Evolutionary conservation across 2,329 filamentous ascomycete genomes (phyloP).

Genomic region (Neofusicoccum cordaticola): DNA sequence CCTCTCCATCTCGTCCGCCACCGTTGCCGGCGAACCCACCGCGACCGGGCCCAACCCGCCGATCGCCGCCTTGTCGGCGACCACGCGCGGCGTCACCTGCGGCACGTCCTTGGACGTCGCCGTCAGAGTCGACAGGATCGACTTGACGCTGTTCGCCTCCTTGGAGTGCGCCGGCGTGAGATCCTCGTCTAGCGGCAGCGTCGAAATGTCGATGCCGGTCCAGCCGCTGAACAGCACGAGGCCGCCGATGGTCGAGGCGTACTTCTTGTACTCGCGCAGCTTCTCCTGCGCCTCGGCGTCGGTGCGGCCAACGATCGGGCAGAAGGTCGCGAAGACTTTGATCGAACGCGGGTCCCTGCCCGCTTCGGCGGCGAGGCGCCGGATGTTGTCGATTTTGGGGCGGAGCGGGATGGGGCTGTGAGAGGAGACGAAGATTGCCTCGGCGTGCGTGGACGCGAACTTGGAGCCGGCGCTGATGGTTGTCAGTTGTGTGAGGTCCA

Average conservation of each 20-base stretch:
- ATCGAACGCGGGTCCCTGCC: slow-evolving; percentile 57
- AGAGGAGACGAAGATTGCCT: slow-evolving; percentile 59
- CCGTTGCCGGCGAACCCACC: slow-evolving; percentile 40
- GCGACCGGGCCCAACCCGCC: slow-evolving; percentile 28
- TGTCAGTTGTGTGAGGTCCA: too few relatives aligned
- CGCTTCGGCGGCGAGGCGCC: slow-evolving; percentile 48
- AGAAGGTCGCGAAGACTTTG: slow-evolving; percentile 49
- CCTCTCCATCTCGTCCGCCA: slow-evolving; percentile 46
- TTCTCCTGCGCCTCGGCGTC: slow-evolving; percentile 52
- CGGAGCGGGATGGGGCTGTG: slow-evolving; percentile 51
- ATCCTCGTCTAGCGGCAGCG: slow-evolving; percentile 57
- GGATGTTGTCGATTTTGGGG: slow-evolving; percentile 53
- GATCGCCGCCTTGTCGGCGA: slow-evolving; percentile 30
- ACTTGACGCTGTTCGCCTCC: slow-evolving; percentile 45
- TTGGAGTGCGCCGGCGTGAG: slow-evolving; percentile 54
- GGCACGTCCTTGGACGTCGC: slow-evolving; percentile 30
- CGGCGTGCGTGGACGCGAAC: slow-evolving; percentile 58
- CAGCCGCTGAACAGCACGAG: slow-evolving; percentile 57
- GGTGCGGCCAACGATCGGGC: slow-evolving; percentile 34
- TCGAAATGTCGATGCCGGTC: slow-evolving; percentile 60
- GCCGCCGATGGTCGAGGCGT: slow-evolving; percentile 54
- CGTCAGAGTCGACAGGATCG: slow-evolving; percentile 33
- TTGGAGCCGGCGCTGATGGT: slow-evolving; percentile 46
- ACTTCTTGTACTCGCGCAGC: slow-evolving; percentile 49
- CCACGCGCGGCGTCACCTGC: slow-evolving; percentile 29